Evolutionary conservation across 2,329 filamentous ascomycete genomes (phyloP), one percentile per base, ranked within the genome.

Genomic region (Fonsecaea pugnacius): DNA sequence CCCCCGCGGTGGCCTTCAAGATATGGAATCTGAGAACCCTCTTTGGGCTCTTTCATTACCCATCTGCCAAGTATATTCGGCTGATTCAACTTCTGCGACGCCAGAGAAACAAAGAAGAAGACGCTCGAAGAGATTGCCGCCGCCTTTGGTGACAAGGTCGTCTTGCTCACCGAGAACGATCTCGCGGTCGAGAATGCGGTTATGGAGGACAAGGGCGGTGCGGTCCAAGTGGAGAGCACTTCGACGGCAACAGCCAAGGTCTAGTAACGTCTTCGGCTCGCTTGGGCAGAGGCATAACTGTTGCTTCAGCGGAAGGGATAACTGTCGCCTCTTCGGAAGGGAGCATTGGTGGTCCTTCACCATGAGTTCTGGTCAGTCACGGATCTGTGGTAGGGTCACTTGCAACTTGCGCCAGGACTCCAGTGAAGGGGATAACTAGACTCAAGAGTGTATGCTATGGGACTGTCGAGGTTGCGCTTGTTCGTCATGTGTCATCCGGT

Each of bases 101-200:
- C 27, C 77, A 67, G 66, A 12, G 81, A 83, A 69, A 83, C 81
- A 0, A 81, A 79, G 60, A 75, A 77, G 40, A 80, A 81, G 69
- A 80, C 79, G 0, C 74, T 83, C 0, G 80, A 83, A 69, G 80
- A 82, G 67, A 80, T 83, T 60, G 80, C 81, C 0, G 78, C 79
- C 1, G 76, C 80, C 0, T 83, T 83, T 65, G 80, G 81, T 30
- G 81, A 83, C 63, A 75, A 76, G 43, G 78, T 83, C 5, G 75
- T 83, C 38, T 59, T 46, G 16, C 27, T 67, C 21, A 66, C 52
- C 12, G 67, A 72, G 30, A 72, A 70, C n/a, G 67, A 71, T 12
- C 63, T 70, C 62, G 73, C 70, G 2, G 63, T 67, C 35, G 70
- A 72, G 21, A 70, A 69, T 67, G 55, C 61, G 38, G 32, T 63